phyloP scores from a whole-genome alignment of 768 basidiomycete genomes.

The Cyclocybe cylindracea region DNA sequence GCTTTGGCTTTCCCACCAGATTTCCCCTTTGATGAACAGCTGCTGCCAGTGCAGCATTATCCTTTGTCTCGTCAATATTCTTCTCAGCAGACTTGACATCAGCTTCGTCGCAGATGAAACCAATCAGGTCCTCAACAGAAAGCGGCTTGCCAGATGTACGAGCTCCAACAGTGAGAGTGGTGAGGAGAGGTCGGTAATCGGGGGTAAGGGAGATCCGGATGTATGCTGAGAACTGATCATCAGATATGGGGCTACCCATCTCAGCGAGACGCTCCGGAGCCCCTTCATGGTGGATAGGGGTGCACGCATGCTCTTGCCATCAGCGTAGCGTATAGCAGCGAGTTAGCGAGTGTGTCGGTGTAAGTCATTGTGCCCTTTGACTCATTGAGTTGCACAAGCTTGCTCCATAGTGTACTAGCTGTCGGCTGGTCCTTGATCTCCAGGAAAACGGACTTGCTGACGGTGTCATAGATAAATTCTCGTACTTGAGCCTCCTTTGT shows the following conservation, averaged over 20 bases:
- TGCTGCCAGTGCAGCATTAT: constrained; percentile 19
- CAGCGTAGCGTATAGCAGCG: constrained; percentile 14
- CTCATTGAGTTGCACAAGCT: constrained; percentile 21
- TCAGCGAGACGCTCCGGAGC: constrained; percentile 31
- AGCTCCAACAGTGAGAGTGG: constrained; percentile 13
- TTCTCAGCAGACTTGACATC: constrained; percentile 10
- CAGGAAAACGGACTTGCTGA: constrained; percentile 19
- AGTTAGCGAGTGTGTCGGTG: constrained; percentile 21
- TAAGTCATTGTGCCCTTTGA: constrained; percentile 19
- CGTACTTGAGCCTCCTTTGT: constrained; percentile 23
- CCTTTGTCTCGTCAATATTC: constrained; percentile 12
- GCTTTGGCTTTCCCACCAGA: constrained; percentile 9
- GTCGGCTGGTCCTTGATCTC: constrained; percentile 21
- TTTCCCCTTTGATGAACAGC: constrained; percentile 3
- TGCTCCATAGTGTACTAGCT: constrained; percentile 19
- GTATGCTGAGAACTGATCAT: constrained; percentile 9
- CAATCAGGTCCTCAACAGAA: constrained; percentile 6
- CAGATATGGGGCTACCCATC: constrained; percentile 6
- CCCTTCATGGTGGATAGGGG: constrained; percentile 16
- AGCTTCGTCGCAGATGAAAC: constrained; percentile 11
- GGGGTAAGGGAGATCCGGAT: constrained; percentile 16
- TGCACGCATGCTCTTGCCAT: constrained; percentile 14
- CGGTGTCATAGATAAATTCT: constrained; percentile 25
- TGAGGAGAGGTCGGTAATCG: constrained; percentile 12
- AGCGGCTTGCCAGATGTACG: constrained; percentile 2